A percentile compares a stretch with the other conserved stretches of the same genome.
Evolutionary conservation across 2,329 filamentous ascomycete species (phyloP).

Genomic region (Fusarium aywerte): DNA sequence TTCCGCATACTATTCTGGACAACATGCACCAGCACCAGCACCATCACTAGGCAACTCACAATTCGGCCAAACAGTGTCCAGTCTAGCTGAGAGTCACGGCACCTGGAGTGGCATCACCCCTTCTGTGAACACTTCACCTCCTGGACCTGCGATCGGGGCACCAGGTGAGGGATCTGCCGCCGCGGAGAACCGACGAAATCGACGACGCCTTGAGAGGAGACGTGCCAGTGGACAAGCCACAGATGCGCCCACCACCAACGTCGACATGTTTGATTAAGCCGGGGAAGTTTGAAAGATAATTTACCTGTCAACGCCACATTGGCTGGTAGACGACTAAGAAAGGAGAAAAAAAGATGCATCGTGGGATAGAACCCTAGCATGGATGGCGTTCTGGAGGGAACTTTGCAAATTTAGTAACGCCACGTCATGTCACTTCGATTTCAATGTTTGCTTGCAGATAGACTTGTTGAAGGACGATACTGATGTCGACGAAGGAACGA

Average conservation of each 20-base stretch:
- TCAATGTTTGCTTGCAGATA: constrained; percentile 42
- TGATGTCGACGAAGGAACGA: constrained; percentile 40
- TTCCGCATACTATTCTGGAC: constrained; percentile 70
- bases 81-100: constrained; percentile 61
- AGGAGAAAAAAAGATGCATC: constrained; percentile 26
- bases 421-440: constrained; percentile 35
- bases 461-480: constrained; percentile 42
- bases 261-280: constrained; percentile 37
- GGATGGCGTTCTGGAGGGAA: constrained; percentile 42
- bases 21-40: constrained; percentile 49
- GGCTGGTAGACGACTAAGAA: neutral
- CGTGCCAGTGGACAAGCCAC: constrained; percentile 52
- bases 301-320: neutral
- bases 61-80: constrained; percentile 58
- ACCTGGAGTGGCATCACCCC: constrained; percentile 60
- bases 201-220: constrained; percentile 66
- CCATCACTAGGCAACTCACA: constrained; percentile 51
- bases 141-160: constrained; percentile 43
- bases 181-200: constrained; percentile 65
- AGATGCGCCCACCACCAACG: constrained; percentile 26
- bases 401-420: constrained; percentile 32
- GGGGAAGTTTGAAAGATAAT: neutral
- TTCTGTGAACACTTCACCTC: constrained; percentile 57
- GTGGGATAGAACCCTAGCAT: constrained; percentile 25
- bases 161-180: constrained; percentile 52